Base-by-base conservation (phyloP, 2,329 filamentous ascomycete genomes). In the Colletotrichum lini region DNA sequence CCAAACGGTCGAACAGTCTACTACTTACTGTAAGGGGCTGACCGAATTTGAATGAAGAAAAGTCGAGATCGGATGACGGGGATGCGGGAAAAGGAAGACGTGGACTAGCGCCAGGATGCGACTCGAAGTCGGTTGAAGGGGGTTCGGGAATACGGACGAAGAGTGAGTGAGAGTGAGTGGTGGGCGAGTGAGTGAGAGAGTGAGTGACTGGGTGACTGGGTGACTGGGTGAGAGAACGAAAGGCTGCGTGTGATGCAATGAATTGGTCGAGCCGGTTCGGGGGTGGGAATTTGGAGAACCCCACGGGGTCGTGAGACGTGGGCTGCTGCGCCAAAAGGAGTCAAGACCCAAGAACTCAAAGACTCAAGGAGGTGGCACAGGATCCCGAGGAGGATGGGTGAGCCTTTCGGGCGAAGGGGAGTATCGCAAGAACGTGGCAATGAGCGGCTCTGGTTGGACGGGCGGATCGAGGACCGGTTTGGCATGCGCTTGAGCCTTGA, bases 351-450 rank as follows among this genome's bases (percentile, higher is more conserved):
- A 26, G 26, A 26, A 26, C 26, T 4, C 26, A 26, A 26, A 26
- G 26, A 26, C 7, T n/a, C 26, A n/a, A n/a, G 8, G 26, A 10
- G 18, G 15, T 7, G 23, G 5, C 26, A 54, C 52, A 16, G 21
- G 12, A 18, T 16, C 13, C 26, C 56, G 44, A 21, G 23, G 40
- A 30, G 57, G 30, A 35, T 49, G 30, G 15, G 10, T 45, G 64
- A 72, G 73, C 67, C 74, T 74, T 68, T 75, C 74, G 74, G 74
- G 72, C 74, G 74, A 75, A 73, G 65, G 74, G 74, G 64, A 30
- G 70, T 57, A 38, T 65, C 18, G 60, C 45, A 72, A 52, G 42
- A 71, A 70, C 61, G 70, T 70, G 70, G 70, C 49, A 65, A 72
- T 44, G 54, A 49, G 62, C 61, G 65, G 59, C 57, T 63, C 63